Conservation (phyloP, 2,329 filamentous ascomycete species). For the Microdochium trichocladiopsis region DNA sequence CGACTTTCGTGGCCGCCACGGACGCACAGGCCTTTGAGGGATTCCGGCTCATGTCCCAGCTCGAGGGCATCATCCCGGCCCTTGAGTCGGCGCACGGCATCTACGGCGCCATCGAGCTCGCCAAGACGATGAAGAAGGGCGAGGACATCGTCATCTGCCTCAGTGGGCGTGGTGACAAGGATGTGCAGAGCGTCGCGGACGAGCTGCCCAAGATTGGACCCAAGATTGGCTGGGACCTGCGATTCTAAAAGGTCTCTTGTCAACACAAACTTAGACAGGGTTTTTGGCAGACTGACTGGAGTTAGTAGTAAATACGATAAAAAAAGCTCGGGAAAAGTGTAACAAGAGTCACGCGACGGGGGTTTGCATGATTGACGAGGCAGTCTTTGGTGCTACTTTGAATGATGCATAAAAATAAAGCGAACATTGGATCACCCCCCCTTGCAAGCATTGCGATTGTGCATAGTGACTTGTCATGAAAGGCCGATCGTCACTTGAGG, state of each 20-base stretch:
- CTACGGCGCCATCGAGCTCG: constrained; percentile 80
- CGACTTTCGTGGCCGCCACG: constrained; percentile 84
- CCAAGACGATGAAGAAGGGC: constrained; percentile 84
- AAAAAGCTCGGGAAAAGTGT: too few relatives aligned
- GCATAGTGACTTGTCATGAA: too few relatives aligned
- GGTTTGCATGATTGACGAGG: too few relatives aligned
- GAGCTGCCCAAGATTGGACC: constrained; percentile 85
- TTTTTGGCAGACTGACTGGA: too few relatives aligned
- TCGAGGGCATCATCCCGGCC: constrained; percentile 95
- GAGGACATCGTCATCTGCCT: constrained; percentile 92
- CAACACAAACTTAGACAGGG: too few relatives aligned
- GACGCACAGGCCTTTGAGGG: constrained; percentile 85
- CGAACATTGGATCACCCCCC: too few relatives aligned
- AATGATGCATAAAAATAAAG: too few relatives aligned
- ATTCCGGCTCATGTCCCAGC: constrained; percentile 76
- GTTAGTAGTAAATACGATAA: too few relatives aligned
- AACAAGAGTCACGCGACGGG: too few relatives aligned
- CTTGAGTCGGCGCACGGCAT: constrained; percentile 91
- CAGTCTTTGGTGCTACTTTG: too few relatives aligned
- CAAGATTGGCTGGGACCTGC: constrained; percentile 69
- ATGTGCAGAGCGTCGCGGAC: constrained; percentile 96
- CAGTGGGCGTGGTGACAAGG: constrained; percentile 92
- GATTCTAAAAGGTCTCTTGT: constrained; percentile 49
- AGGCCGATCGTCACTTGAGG: too few relatives aligned
- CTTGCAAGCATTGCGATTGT: too few relatives aligned